Evolutionary conservation across 148 eudicot genomes (phyloP).

Genomic region (Vaccinium darrowii): DNA sequence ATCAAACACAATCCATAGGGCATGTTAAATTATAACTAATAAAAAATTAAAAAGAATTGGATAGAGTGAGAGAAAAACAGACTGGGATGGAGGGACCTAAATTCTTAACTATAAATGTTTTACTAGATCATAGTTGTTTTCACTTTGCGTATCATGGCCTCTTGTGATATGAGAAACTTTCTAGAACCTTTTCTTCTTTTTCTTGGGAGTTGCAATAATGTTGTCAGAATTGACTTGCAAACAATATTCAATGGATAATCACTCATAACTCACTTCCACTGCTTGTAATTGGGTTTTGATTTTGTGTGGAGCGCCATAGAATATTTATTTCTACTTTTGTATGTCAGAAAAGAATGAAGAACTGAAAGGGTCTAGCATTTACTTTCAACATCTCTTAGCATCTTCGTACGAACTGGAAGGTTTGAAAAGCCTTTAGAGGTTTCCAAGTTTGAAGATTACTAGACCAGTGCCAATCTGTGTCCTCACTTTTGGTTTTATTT

Average conservation of each 20-base stretch:
- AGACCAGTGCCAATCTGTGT: too few species aligned
- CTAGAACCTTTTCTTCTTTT: background rate
- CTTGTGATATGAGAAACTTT: background rate
- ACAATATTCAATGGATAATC: background rate
- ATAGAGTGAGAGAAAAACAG: background rate
- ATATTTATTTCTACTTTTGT: background rate
- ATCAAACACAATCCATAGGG: background rate
- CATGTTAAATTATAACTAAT: background rate
- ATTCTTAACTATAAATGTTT: background rate
- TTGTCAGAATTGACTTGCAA: background rate
- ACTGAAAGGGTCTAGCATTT: too few species aligned
- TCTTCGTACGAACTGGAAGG: background rate
- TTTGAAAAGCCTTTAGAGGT: background rate
- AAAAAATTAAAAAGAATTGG: background rate
- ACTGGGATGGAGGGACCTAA: background rate
- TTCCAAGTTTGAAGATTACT: background rate
- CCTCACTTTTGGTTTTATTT: background rate
- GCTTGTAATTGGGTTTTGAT: background rate
- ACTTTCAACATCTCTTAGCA: too few species aligned
- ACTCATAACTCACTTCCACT: background rate
- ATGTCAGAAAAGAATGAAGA: background rate
- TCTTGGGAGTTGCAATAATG: background rate
- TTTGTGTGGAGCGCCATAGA: background rate
- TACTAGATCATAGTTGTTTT: background rate
- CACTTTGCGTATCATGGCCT: background rate